Evolutionary conservation across 768 basidiomycete species (phyloP), one percentile per base, ranked within the genome.

Genomic region (Leccinum boreale): DNA sequence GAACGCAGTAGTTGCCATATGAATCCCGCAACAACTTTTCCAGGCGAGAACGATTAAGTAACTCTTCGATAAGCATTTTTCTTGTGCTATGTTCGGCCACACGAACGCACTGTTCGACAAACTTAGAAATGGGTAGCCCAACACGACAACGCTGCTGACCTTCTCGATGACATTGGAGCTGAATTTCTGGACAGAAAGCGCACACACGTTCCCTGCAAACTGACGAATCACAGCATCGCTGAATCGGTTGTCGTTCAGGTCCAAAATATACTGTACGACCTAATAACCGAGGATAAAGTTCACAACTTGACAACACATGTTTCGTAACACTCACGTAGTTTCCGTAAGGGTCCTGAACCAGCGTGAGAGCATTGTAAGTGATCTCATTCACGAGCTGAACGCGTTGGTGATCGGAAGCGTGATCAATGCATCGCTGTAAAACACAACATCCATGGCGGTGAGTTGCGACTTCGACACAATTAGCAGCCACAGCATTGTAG

Each of bases 141-240:
- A 35, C 15, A 28, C 10, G 11, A 44, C 9, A 28, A n/a, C 0
- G 19, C 12, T 0, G 59, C 74, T 10, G 39, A 89, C 90, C 82
- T 97, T 97, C 77, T 97, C 95, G 61, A 97, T 95, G 59, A 99
- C 97, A 72, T 99, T 99, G 60, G 96, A 98, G 61, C 94, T 96
- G 77, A 99, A 99, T 77, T 99, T 99, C 74, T 99, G 97, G 15
- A 98, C 96, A 5, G 95, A 98, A 53, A 99, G 78, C 5, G 94
- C 94, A 72, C 95, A 98, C 58, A 98, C 92, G 68, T 99, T 98
- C 66, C 97, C 97, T 53, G 92, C 79, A 75, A 98, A 99, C 70
- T 98, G 97, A 62, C 96, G 87, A 66, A 98, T 98, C 65, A 99
- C 92, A 50, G 81, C 96, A 75, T 98, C 96, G 63, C 93, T 96